Percentiles rank a stretch among this genome's conserved stretches.
Conservation (phyloP, 2,329 filamentous ascomycete species). For the Chalara sp. region DNA sequence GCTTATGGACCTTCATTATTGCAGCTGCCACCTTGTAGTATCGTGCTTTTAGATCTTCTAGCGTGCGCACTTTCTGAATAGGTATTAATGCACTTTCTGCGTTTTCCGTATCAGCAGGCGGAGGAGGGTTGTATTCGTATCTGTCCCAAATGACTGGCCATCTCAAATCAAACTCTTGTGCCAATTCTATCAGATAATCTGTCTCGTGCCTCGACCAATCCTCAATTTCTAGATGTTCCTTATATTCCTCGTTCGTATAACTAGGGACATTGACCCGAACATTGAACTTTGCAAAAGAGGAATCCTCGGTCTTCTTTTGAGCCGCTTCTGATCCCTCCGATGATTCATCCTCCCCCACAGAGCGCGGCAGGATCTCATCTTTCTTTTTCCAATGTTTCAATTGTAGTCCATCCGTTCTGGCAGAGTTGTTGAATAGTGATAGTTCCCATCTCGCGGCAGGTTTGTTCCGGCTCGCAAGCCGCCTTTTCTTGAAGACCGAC, state of each 20-base stretch:
- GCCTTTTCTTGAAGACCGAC: conserved; percentile 51
- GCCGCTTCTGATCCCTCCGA: conserved; percentile 33
- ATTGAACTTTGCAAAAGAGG: conserved; percentile 79
- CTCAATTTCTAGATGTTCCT: conserved; percentile 60
- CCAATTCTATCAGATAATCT: conserved; percentile 76
- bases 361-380: conserved; percentile 35
- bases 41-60: conserved; percentile 87
- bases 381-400: conserved; percentile 78
- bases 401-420: conserved; percentile 63
- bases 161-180: conserved; percentile 73
- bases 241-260: conserved; percentile 86
- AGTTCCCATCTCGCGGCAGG: conserved; percentile 59
- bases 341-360: conserved; percentile 31
- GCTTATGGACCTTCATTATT: conserved; percentile 74
- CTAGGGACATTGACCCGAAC: conserved; percentile 69
- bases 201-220: conserved; percentile 93
- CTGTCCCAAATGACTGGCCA: conserved; percentile 92
- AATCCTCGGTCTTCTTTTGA: conserved; percentile 43
- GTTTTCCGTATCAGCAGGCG: conserved; percentile 31
- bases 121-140: conserved; percentile 64
- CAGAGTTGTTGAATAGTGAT: conserved; percentile 68
- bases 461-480: conserved; percentile 43
- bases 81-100: conserved; percentile 46
- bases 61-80: conserved; percentile 48
- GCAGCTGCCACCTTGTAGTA: conserved; percentile 84